Evolutionary conservation across 2,329 filamentous ascomycete genomes (phyloP).

Genomic region (Coniochaeta sp.): DNA sequence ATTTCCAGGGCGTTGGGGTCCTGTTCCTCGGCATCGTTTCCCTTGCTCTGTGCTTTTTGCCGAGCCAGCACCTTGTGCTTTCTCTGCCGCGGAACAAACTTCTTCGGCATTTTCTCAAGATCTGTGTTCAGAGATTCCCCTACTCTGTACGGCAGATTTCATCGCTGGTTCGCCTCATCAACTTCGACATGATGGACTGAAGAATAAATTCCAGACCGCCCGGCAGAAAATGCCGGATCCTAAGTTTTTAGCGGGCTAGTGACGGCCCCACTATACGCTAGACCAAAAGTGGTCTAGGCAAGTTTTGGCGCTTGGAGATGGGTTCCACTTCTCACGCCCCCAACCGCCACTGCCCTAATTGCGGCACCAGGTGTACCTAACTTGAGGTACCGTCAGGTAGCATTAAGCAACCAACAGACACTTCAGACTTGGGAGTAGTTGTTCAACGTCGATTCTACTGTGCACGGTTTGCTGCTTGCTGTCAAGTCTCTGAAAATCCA

Average conservation of each 20-base stretch:
- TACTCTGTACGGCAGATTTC: background rate
- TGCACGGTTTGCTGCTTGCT: background rate
- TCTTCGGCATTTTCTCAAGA: constrained; percentile 37
- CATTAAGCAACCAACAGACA: background rate
- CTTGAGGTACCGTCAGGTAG: too few species aligned
- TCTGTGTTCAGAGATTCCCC: background rate
- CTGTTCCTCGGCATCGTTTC: constrained; percentile 30
- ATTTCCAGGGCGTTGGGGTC: constrained; percentile 52
- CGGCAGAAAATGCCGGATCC: constrained; percentile 10
- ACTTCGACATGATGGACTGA: constrained; percentile 3
- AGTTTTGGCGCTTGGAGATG: too few species aligned
- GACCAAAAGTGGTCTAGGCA: too few species aligned
- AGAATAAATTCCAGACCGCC: constrained; percentile 16
- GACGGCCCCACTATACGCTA: background rate
- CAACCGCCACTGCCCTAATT: too few species aligned
- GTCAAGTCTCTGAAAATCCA: constrained; percentile 12
- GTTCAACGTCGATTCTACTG: background rate
- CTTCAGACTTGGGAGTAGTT: background rate
- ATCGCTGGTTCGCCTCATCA: background rate
- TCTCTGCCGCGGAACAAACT: constrained; percentile 57
- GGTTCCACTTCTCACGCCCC: too few species aligned
- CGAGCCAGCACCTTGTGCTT: constrained; percentile 65
- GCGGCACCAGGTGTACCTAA: too few species aligned
- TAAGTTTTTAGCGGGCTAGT: background rate
- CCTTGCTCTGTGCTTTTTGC: constrained; percentile 39